Evolutionary conservation across 1,284 basidiomycete genomes (phyloP).

Genomic region (Phaffia rhodozyma): DNA sequence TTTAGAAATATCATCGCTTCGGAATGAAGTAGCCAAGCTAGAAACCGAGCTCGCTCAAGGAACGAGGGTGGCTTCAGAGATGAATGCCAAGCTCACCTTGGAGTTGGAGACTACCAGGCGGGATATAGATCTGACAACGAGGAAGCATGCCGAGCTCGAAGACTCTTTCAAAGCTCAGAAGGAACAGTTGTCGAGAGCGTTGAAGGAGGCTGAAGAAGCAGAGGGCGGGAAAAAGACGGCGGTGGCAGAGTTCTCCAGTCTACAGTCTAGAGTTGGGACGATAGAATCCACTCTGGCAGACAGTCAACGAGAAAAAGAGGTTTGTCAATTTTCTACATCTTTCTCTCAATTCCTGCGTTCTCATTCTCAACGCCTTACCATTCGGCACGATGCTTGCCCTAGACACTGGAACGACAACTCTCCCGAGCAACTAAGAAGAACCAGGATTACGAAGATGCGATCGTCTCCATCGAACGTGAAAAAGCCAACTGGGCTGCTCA

Average conservation of each 20-base stretch:
- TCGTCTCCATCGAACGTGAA: conserved; percentile 71
- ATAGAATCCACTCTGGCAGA: conserved; percentile 55
- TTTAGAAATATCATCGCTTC: conserved; percentile 61
- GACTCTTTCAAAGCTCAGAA: conserved; percentile 36
- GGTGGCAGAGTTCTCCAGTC: conserved; percentile 60
- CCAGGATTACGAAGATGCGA: conserved; percentile 74
- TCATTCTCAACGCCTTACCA: too few relatives aligned
- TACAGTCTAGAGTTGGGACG: conserved; percentile 61
- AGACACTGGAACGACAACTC: conserved; percentile 68
- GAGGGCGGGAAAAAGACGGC: conserved; percentile 58
- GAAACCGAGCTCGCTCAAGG: conserved; percentile 51
- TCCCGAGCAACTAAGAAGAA: conserved; percentile 58
- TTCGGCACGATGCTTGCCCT: conserved; percentile 1
- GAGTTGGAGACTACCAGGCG: conserved; percentile 51
- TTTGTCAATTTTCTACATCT: conserved; percentile 29
- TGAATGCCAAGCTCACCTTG: conserved; percentile 53
- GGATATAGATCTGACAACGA: conserved; percentile 47
- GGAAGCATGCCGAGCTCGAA: conserved; percentile 51
- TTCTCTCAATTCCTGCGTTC: too few relatives aligned
- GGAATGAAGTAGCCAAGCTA: conserved; percentile 51
- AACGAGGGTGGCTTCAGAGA: conserved; percentile 47
- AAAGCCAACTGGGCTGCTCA: conserved; percentile 61
- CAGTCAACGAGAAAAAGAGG: conserved; percentile 56
- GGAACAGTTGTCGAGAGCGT: conserved; percentile 40
- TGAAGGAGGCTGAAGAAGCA: conserved; percentile 47